Conservation (phyloP, 176 grass and related monocot species). For the Urochloa ruziziensis region DNA sequence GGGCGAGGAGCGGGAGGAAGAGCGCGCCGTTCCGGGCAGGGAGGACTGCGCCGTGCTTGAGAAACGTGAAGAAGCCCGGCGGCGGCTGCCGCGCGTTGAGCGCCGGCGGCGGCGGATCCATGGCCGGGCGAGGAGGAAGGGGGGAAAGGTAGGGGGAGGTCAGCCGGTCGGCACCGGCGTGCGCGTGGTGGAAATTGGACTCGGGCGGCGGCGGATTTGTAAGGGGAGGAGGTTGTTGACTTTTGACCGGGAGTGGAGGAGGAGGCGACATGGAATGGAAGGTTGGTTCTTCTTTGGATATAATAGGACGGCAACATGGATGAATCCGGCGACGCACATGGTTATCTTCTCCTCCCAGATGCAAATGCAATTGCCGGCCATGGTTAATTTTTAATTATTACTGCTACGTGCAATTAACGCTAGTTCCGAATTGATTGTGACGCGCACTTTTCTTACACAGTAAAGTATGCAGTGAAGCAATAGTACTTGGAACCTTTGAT, state of each 20-base stretch:
- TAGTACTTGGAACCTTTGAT: too few species aligned
- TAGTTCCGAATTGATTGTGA: neutral
- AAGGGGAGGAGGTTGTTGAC: neutral
- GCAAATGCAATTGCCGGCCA: neutral
- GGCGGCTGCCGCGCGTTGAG: neutral
- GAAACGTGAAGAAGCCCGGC: conserved; percentile 32
- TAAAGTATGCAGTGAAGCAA: too few species aligned
- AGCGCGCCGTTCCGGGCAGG: conserved; percentile 1
- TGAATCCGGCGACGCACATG: conserved; percentile 1
- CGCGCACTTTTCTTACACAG: neutral
- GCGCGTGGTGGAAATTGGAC: neutral
- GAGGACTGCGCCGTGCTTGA: conserved; percentile 35
- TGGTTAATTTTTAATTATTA: neutral
- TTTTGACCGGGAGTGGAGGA: neutral
- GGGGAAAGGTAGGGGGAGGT: neutral
- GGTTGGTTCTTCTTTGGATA: neutral
- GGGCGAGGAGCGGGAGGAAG: conserved; percentile 36
- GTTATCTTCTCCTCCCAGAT: neutral
- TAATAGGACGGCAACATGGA: neutral
- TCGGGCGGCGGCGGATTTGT: neutral
- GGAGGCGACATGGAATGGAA: neutral
- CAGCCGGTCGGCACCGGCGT: neutral
- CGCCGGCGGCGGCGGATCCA: conserved; percentile 5
- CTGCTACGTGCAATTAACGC: neutral
- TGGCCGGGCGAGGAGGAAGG: neutral